Percentiles rank a stretch among this genome's conserved stretches.
phyloP scores from a whole-genome alignment of 2,329 filamentous ascomycete genomes.

The Aspergillus bombycis region DNA sequence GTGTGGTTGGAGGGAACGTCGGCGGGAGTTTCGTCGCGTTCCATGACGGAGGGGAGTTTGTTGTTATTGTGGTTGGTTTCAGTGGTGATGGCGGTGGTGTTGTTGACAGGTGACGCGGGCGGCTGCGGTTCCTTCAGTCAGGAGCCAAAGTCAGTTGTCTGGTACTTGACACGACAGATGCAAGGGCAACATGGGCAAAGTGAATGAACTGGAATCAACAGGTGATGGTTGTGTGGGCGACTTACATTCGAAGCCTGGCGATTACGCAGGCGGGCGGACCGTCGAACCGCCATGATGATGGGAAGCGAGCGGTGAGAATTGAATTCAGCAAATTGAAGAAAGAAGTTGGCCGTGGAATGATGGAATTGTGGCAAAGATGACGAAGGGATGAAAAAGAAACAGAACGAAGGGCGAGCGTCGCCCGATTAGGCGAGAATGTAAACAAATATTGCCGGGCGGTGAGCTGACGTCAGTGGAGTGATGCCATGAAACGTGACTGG shows the following conservation, averaged over 20 bases:
- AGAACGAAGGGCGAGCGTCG: constrained; percentile 24
- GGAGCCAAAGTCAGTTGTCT: constrained; percentile 13
- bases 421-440: constrained; percentile 16
- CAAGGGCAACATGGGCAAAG: constrained; percentile 3
- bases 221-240: not conserved
- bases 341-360: not conserved
- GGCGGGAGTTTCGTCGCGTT: constrained; percentile 49
- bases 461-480: constrained; percentile 16
- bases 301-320: not conserved
- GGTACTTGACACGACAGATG: not conserved
- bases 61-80: constrained; percentile 15
- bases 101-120: constrained; percentile 22
- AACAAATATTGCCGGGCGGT: constrained; percentile 22
- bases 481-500: too few species aligned
- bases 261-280: constrained; percentile 45
- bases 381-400: constrained; percentile 9
- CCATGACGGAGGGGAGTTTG: constrained; percentile 50
- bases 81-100: not conserved
- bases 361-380: not conserved
- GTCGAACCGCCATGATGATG: constrained; percentile 41
- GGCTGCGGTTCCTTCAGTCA: constrained; percentile 25
- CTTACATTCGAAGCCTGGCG: constrained; percentile 39
- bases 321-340: not conserved
- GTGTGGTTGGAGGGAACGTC: constrained; percentile 27
- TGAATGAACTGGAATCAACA: constrained; percentile 10